Base-by-base conservation (phyloP, 441 rosid genomes). In the Pelargonium myrrhifolium region DNA sequence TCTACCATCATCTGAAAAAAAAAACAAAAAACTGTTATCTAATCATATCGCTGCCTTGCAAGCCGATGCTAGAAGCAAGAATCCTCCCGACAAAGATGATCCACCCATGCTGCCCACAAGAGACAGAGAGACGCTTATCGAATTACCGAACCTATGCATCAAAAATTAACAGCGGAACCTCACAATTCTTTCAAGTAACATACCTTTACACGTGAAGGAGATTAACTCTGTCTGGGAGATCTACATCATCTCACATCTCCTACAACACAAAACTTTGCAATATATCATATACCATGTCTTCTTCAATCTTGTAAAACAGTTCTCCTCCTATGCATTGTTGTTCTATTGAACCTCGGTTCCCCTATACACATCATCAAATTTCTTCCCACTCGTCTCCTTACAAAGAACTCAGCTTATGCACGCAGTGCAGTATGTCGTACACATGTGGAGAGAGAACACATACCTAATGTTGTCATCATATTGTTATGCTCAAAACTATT, bases 251-350 rank as follows among this genome's bases (percentile, higher is more conserved):
- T 59, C 35, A 12, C 63, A 24, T 20, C 63, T 59, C 63, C 63
- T 59, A 24, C 37, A 1, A 59, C 8, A 24, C 26, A 14, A 59
- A 24, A 59, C 63, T 59, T 37, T 59, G 37, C 63, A 22, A 59
- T 21, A 24, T 22, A 59, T 11, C 63, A 59, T 59, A 59, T 59
- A 59, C n/a, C 63, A 59, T 59, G 63, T 59, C n/a, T 35, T 59
- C n/a, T 35, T 35, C 37, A 20, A 11, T 59, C 35, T 24, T 20
- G 60, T 20, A 55, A 55, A 55, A 18, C 3, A 55, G 8, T 55
- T 22, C 59, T 59, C 63, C 63, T 59, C 37, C 37, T 59, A 59
- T 12, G 37, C 17, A 35, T 59, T 59, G 14, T 59, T 59, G 63
- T 59, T 59, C 42, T 37, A 37, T 37, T 8, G 42, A 37, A 37